Base-by-base conservation (phyloP, 2,329 filamentous ascomycete genomes). In the Diaporthe velutina region DNA sequence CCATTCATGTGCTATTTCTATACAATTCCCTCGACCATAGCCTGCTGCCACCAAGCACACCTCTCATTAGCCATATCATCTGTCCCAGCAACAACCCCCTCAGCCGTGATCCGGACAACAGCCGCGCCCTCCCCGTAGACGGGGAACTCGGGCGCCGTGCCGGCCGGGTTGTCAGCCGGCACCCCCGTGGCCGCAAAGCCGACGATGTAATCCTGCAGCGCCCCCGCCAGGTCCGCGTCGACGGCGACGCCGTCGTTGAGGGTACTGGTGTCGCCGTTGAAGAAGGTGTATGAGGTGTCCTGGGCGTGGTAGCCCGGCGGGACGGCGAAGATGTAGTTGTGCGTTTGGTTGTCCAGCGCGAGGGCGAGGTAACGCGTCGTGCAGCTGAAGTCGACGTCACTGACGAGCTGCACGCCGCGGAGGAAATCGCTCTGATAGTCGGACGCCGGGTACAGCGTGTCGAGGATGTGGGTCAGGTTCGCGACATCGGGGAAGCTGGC, bases 231-330 rank as follows among this genome's bases (percentile, higher is more conserved):
- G 0, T 77, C 78, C 0, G 76, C 75, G 58, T 84, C 78, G 30
- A 84, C 80, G 0, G 76, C 73, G 1, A 73, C 48, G 15, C 79
- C 80, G 73, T 79, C 73, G 50, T 82, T 75, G 4, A 70, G 60
- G 4, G 78, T 80, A 50, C 79, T 78, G 9, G 77, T 78, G 70
- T 81, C 80, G 28, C 82, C 83, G 55, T 86, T 85, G 81, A 85
- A 91, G 81, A 87, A 90, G 0, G 87, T 89, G 77, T 89, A 90
- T 0, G 83, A 75, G 5, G 89, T 77, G 77, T 91, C 90, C 68
- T 84, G 80, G 25, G 86, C 88, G 78, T 92, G 90, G 48, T 89
- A 82, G 10, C 84, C 88, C 0, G 89, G 89, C 0, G 86, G 86
- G 1, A 89, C 84, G 30, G 85, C 82, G 78, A 91, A 91, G 33